Base-by-base conservation (phyloP, 2,329 filamentous ascomycete species). In the Fusarium annulatum region DNA sequence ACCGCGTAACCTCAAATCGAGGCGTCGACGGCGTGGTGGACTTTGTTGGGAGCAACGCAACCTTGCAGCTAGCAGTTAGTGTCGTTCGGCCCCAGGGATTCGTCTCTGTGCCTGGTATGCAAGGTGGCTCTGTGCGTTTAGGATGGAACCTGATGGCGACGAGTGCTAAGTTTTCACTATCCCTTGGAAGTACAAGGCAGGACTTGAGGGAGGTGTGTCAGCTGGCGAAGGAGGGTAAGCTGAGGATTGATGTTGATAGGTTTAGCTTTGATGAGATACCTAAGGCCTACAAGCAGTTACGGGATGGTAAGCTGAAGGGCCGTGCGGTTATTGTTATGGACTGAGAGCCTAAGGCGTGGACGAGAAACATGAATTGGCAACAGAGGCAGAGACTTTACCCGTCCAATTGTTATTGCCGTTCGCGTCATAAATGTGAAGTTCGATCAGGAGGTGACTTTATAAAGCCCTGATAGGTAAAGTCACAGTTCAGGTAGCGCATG, bases 351-450 rank as follows among this genome's bases (percentile, higher is more conserved):
- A 7, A 3, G 14, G 14, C 4, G 5, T 30, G 1, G 10, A 12
- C 5, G 10, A 26, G 12, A 28, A 21, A 28, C 0, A 8, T 1
- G 26, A 21, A 21, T n/a, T 30, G 18, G 19, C 9, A 46, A 28
- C 12, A 28, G 11, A 46, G 6, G 7, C 2, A 21, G 23, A 15
- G 5, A 5, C 3, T 46, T 14, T 28, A 9, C 16, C 16, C 14
- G 4, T 26, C 10, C 9, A 43, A 9, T 6, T 15, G 2, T 9
- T 42, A 3, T 23, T 23, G 10, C 41, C n/a, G 7, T 16, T 5
- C 10, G 15, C 5, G 14, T 3, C 3, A 23, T 10, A n/a, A 16
- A 45, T 26, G 11, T 9, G 23, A 28, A 4, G 10, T 9, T 19
- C 16, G 18, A 26, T 45, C 7, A 12, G 12, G 16, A 8, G 7